Conservation (phyloP, 2,329 filamentous ascomycete genomes). For the Plectosphaerella cucumerina region DNA sequence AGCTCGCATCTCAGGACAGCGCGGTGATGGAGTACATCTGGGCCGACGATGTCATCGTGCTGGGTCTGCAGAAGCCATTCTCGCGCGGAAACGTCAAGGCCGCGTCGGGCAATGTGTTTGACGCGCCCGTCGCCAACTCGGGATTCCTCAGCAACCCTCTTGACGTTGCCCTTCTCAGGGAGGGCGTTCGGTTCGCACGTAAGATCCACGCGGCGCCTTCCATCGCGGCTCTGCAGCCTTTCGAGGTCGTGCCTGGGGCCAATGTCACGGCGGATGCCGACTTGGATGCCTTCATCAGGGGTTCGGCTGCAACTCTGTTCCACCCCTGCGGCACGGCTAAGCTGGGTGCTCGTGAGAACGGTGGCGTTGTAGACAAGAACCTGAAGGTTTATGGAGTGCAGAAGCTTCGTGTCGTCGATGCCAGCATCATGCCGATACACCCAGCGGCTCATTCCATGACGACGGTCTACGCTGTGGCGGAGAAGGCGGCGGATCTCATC, state of each 20-base stretch:
- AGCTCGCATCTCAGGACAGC: conserved; percentile 21
- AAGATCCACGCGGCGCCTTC: conserved; percentile 16
- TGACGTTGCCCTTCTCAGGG: conserved; percentile 24
- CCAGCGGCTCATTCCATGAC: conserved; percentile 24
- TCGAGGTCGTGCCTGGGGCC: conserved; percentile 9
- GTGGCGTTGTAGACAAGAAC: conserved; percentile 24
- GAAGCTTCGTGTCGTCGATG: conserved; percentile 21
- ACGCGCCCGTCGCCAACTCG: conserved; percentile 31
- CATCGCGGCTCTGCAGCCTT: conserved; percentile 5
- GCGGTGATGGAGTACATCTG: conserved; percentile 26
- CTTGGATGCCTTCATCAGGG: conserved; percentile 7
- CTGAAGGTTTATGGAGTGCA: conserved; percentile 24
- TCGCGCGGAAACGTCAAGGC: conserved; percentile 30
- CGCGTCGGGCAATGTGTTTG: conserved; percentile 26
- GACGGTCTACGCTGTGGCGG: conserved; percentile 31
- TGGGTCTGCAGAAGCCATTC: conserved; percentile 32
- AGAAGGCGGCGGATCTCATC: conserved; percentile 13
- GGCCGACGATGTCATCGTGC: conserved; percentile 16
- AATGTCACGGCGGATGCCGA: conserved; percentile 8
- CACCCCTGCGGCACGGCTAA: conserved; percentile 35
- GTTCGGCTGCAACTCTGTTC: neutral
- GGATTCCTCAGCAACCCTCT: conserved; percentile 31
- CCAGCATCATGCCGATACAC: conserved; percentile 23
- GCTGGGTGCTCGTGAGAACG: conserved; percentile 24
- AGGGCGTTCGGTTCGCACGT: conserved; percentile 28